Evolutionary conservation across 345 rosid genomes (phyloP).

Genomic region (Camelina neglecta): DNA sequence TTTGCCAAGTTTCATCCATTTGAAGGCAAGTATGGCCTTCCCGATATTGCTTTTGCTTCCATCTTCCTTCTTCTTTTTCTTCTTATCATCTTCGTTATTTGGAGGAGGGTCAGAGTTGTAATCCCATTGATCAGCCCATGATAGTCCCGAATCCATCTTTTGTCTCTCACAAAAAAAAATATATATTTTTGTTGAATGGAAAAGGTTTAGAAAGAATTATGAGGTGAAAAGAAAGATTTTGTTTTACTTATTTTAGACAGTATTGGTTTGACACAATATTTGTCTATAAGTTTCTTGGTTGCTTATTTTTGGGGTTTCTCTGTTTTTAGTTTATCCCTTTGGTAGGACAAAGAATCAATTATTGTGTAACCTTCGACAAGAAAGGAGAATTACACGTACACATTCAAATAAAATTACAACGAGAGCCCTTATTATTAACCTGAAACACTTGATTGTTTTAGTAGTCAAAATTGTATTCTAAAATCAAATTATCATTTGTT

Average conservation of each 20-base stretch:
- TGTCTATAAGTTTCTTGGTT: constrained; percentile 21
- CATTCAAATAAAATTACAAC: too few species aligned
- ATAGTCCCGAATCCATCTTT: constrained; percentile 39
- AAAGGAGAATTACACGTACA: background rate
- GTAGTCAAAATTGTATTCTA: too few species aligned
- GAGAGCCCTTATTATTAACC: too few species aligned
- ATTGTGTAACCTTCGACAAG: constrained; percentile 1
- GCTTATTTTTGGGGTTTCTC: constrained; percentile 32
- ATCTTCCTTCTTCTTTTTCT: constrained; percentile 38
- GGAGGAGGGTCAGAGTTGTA: constrained; percentile 44
- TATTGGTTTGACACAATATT: constrained; percentile 16
- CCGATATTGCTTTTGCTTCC: constrained; percentile 37
- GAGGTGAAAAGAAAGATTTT: constrained; percentile 17
- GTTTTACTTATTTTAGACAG: constrained; percentile 28
- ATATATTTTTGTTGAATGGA: constrained; percentile 27
- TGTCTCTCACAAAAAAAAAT: background rate
- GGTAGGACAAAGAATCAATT: constrained; percentile 14
- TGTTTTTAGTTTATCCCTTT: constrained; percentile 33
- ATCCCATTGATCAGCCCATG: constrained; percentile 47
- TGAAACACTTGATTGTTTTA: too few species aligned
- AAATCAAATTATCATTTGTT: background rate
- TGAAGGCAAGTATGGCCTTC: constrained; percentile 38
- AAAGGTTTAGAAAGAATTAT: constrained; percentile 15
- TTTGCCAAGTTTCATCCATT: constrained; percentile 44
- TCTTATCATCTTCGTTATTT: constrained; percentile 35